Percentiles rank a stretch among this genome's conserved stretches.
Evolutionary conservation across 2,329 filamentous ascomycete species (phyloP).

Genomic region (Graphilbum fragrans): DNA sequence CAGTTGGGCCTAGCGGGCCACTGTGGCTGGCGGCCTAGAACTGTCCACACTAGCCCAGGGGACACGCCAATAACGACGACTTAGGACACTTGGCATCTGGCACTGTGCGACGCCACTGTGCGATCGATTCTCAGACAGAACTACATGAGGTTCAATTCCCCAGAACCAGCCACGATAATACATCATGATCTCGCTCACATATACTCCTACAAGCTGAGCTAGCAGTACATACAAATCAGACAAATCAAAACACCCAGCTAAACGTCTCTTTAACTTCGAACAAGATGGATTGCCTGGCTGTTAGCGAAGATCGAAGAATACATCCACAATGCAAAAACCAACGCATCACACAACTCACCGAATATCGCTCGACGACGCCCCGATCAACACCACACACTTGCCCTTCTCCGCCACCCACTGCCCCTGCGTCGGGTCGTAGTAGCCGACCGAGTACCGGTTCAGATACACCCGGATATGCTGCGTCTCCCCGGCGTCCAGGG

Average conservation of each 20-base stretch:
- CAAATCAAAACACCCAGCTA: constrained; percentile 46
- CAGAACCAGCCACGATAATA: too few species aligned
- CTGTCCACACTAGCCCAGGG: too few species aligned
- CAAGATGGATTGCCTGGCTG: constrained; percentile 17
- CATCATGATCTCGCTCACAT: neutral
- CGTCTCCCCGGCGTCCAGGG: constrained; percentile 42
- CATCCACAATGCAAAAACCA: neutral
- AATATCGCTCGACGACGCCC: constrained; percentile 50
- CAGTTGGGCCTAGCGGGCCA: too few species aligned
- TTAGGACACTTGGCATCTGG: too few species aligned
- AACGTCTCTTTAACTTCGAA: constrained; percentile 54
- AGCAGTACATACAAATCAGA: neutral
- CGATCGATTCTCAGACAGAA: too few species aligned
- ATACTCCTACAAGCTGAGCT: neutral
- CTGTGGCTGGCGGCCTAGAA: too few species aligned
- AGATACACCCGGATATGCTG: constrained; percentile 32
- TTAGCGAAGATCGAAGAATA: constrained; percentile 10
- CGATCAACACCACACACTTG: constrained; percentile 46
- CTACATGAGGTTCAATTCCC: too few species aligned
- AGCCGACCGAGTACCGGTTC: constrained; percentile 41
- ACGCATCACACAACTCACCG: constrained; percentile 26
- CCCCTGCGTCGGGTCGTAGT: constrained; percentile 47
- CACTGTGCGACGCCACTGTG: too few species aligned
- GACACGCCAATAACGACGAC: too few species aligned
- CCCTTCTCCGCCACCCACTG: constrained; percentile 58